Evolutionary conservation across 2,329 filamentous ascomycete species (phyloP).

Genomic region (Catunica adiposa): DNA sequence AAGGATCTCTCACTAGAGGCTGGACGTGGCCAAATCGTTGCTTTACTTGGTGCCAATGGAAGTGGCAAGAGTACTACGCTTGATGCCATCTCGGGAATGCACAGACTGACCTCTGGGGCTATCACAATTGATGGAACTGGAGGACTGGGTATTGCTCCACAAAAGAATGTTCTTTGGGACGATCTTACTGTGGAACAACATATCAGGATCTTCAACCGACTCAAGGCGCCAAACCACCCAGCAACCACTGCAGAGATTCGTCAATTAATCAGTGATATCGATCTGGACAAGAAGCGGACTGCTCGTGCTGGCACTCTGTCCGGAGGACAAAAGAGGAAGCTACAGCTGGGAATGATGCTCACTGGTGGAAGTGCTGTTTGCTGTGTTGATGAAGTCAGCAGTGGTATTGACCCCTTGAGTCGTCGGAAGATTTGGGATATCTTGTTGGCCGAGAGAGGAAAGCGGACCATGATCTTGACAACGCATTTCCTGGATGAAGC

Average conservation of each 20-base stretch:
- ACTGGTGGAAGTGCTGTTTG: constrained; percentile 78
- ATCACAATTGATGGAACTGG: constrained; percentile 66
- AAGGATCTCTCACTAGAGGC: constrained; percentile 55
- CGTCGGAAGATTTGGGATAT: constrained; percentile 91
- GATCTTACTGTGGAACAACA: constrained; percentile 76
- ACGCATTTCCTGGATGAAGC: constrained; percentile 93
- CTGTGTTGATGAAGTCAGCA: constrained; percentile 82
- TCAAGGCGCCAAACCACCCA: constrained; percentile 48
- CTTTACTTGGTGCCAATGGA: constrained; percentile 75
- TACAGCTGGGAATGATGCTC: constrained; percentile 90
- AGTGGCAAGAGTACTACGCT: constrained; percentile 82
- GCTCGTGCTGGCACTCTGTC: constrained; percentile 64
- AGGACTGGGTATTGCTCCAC: constrained; percentile 72
- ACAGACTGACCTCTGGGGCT: constrained; percentile 55
- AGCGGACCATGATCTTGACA: constrained; percentile 68
- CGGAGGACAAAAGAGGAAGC: constrained; percentile 80
- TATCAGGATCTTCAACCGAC: constrained; percentile 62
- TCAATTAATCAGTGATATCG: constrained; percentile 51
- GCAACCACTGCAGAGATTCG: constrained; percentile 43
- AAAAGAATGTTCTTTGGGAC: constrained; percentile 90
- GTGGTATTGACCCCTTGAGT: constrained; percentile 72
- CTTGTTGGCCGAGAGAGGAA: constrained; percentile 64
- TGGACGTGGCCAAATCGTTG: constrained; percentile 65
- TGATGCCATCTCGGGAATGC: constrained; percentile 72
- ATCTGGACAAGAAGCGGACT: constrained; percentile 56